Conservation (phyloP, 169 alveolate species). For the Cryptosporidium parvum region DNA sequence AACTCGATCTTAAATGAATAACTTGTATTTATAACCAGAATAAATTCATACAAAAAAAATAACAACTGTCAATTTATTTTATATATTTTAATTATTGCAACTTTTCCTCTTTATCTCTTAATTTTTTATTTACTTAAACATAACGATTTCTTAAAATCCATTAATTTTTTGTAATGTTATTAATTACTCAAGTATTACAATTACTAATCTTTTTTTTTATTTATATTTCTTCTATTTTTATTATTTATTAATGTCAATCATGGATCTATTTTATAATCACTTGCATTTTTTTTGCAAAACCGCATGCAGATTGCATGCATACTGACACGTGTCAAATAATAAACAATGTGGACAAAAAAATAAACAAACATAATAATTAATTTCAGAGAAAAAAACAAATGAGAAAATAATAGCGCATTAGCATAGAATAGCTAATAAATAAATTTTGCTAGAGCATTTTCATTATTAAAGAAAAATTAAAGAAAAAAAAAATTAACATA, state of each 20-base stretch:
- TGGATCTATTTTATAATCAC: conserved; percentile 17
- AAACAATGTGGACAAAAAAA: conserved; percentile 9
- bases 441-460: no score
- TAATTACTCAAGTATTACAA: neutral
- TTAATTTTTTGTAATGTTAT: neutral
- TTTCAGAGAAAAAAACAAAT: neutral
- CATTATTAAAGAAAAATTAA: neutral
- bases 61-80: neutral
- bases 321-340: conserved; percentile 16
- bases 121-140: neutral
- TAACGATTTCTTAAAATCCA: neutral
- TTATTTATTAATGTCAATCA: conserved; percentile 2
- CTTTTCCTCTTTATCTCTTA: neutral
- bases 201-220: neutral
- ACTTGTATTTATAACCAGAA: neutral
- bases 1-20: neutral
- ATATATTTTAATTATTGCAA: neutral
- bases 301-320: conserved; percentile 28
- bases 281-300: conserved; percentile 32
- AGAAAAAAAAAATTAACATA: no score
- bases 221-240: neutral
- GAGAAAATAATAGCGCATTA: no score
- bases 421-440: neutral
- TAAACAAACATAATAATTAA: neutral
- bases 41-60: neutral